Evolutionary conservation across 179 eudicot species (phyloP), one percentile per base, ranked within the genome.

Genomic region (Kewa caespitosa): DNA sequence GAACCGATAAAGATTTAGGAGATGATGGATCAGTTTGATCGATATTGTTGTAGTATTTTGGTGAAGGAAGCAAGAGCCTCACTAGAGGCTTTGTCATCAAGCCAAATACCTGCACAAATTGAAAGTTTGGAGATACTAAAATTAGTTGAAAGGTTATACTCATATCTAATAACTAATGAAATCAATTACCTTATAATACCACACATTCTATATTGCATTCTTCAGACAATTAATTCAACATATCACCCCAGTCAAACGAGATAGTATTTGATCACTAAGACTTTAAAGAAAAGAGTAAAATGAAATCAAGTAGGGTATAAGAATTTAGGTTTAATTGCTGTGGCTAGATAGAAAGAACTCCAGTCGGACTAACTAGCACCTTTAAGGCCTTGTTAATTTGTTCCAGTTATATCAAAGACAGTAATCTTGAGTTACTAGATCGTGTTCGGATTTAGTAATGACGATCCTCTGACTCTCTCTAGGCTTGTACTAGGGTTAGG

Each of bases 61-160:
- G 59, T 61, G 90, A 81, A 25, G 93, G 94, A 70, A 89, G 80
- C 63, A 92, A 72, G 48, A 87, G 27, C 74, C 88, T 80, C 59
- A 90, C 74, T 43, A 92, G 73, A 60, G 97, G 95, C 78, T 92
- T 90, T n/a, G 97, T 92, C 83, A 92, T 78, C 84, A 92, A 70
- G 8, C 97, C 97, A 74, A 92, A 92, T 20, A 92, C 92, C 97
- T 91, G 84, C 70, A 77, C 20, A 66, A 5, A 25, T 55, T 67
- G 67, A 54, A 59, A n/a, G 62, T 69, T n/a, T 23, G 38, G 27
- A 54, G 64, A 27, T 5, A 37, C 33, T 7, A 32, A 52, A 25
- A 11, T 4, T 67, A 34, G 36, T 1, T 55, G 28, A 17, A 65
- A 36, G 67, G 36, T 25, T 33, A 63, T 63, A n/a, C 9, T 34